Percentiles rank a stretch among this genome's conserved stretches.
Conservation (phyloP, 2,329 filamentous ascomycete species). For the Monosporascus sp. region DNA sequence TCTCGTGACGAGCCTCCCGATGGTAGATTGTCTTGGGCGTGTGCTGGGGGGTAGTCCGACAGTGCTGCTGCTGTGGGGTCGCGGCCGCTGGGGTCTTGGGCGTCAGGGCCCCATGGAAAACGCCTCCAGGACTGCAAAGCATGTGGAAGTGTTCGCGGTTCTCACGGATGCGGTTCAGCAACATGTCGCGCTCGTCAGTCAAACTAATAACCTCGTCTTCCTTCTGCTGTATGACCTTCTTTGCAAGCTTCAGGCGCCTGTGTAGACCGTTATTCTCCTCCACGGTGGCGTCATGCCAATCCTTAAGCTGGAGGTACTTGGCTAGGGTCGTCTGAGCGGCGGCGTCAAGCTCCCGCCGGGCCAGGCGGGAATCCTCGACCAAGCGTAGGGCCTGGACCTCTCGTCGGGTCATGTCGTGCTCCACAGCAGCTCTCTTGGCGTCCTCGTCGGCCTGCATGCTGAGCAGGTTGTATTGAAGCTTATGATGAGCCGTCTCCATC, state of each 20-base stretch:
- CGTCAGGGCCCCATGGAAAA: conserved; percentile 57
- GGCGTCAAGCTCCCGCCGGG: conserved; percentile 46
- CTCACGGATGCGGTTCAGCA: conserved; percentile 80
- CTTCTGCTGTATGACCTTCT: conserved; percentile 72
- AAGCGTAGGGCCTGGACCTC: conserved; percentile 80
- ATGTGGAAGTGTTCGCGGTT: conserved; percentile 82
- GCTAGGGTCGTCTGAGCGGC: conserved; percentile 48
- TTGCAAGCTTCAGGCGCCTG: conserved; percentile 64
- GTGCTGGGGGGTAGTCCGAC: conserved; percentile 45
- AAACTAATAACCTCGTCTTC: conserved; percentile 67
- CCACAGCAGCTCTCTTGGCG: conserved; percentile 79
- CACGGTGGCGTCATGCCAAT: conserved; percentile 60
- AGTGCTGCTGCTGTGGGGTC: conserved; percentile 42
- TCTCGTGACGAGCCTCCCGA: conserved; percentile 35
- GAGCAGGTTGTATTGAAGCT: conserved; percentile 81
- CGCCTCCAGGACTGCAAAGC: conserved; percentile 69
- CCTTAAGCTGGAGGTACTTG: conserved; percentile 58
- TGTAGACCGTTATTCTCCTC: conserved; percentile 61
- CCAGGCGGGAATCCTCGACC: conserved; percentile 64
- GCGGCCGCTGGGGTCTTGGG: conserved; percentile 44
- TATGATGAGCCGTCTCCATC: conserved; percentile 83
- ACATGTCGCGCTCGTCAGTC: conserved; percentile 68
- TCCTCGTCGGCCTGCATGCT: conserved; percentile 80
- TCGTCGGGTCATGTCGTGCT: conserved; percentile 84
- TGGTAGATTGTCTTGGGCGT: conserved; percentile 36